Base-by-base conservation (phyloP, 1,284 basidiomycete genomes). In the Farysia itapuensis region DNA sequence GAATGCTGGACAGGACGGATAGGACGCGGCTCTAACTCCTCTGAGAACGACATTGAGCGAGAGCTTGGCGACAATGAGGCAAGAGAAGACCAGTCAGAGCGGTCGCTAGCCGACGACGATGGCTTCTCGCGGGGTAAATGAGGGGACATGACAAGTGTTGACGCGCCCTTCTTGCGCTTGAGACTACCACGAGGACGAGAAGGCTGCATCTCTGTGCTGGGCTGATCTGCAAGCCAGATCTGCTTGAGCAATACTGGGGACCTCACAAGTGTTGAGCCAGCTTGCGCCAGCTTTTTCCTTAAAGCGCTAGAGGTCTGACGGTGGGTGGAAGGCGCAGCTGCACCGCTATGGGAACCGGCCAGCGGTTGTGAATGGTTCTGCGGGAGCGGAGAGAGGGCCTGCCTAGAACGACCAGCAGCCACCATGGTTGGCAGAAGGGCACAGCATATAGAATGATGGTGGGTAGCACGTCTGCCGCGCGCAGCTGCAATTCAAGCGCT, bases 41-140 rank as follows among this genome's bases (percentile, higher is more conserved):
- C 5, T 41, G 37, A 9, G 20, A 28, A n/a, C 43, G 53, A 30
- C 26, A 9, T 11, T 6, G 39, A 33, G 21, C 53, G 45, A 24
- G 53, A 63, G 16, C 42, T 21, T 2, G 59, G 59, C 7, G 60
- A 64, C 19, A 39, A 19, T 6, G 51, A 59, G 9, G 39, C 24
- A 7, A 61, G 36, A 13, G 58, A 54, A 3, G 58, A 59, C 58
- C 61, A 61, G 29, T 65, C 61, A 11, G 57, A 53, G 12, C 18
- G 44, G 30, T 60, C 52, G 40, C 61, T 65, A n/a, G 46, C 49
- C 21, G 48, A 52, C 2, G 54, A 57, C 5, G 38, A 28, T 12
- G 61, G 48, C 21, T 41, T 26, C 19, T 60, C 50, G 13, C 49
- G 35, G 16, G 46, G 42, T 18, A 53, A 21, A 35, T 60, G 43